These are phyloP conservation scores for Symbiodinium natans DNA, from an alignment of 73 alveolate species.

Conservation along the genomic window DNA sequence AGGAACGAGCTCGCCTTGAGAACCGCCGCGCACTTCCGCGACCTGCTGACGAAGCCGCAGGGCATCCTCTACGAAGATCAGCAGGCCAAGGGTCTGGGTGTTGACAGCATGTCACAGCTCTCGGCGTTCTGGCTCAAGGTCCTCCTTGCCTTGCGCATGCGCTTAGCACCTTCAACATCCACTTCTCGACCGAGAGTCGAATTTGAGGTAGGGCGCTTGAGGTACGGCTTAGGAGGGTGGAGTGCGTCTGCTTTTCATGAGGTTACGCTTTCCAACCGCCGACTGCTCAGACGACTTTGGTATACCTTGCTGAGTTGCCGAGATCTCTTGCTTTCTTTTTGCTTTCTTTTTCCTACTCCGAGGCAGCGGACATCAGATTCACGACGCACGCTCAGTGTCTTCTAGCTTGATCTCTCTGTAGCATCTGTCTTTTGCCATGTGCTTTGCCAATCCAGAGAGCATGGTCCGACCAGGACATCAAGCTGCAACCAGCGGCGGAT, in stretches of 20 bases:
- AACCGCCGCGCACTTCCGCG: constrained; percentile 23
- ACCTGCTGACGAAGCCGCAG: constrained; percentile 17
- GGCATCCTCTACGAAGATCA: constrained; percentile 59
- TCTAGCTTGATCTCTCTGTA: background rate
- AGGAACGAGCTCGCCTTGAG: constrained; percentile 40
- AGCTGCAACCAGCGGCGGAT: constrained; percentile 4
- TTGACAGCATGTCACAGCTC: no score
- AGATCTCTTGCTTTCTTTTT: no score
- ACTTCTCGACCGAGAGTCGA: background rate
- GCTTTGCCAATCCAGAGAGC: no score
- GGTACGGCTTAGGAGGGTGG: no score
- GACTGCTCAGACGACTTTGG: background rate
- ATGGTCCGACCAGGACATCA: background rate
- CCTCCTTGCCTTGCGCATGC: background rate
- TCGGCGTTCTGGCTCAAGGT: no score
- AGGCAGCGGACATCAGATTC: background rate
- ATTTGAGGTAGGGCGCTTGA: background rate
- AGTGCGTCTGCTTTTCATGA: no score
- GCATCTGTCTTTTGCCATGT: no score
- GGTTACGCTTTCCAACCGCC: background rate
- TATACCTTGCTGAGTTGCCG: background rate
- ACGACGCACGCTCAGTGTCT: background rate
- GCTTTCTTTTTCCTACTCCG: no score
- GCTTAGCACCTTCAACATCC: background rate
- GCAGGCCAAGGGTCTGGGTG: background rate